A percentile compares a stretch with the other conserved stretches of the same genome.
Conservation (phyloP, 2,329 filamentous ascomycete species). For the Ophiostoma ips region DNA sequence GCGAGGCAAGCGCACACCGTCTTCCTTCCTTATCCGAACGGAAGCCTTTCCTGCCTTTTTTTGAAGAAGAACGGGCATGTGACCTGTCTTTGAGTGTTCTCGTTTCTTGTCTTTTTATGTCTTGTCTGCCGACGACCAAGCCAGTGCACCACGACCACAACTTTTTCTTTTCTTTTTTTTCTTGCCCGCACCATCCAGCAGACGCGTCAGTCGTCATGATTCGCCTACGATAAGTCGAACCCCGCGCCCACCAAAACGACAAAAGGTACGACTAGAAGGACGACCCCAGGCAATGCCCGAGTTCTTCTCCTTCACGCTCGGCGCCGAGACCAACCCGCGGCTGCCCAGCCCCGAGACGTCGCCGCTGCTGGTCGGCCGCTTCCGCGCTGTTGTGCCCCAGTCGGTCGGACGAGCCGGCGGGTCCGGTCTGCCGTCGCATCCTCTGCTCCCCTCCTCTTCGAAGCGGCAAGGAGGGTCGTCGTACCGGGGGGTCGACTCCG, state of each 20-base stretch:
- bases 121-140: background rate
- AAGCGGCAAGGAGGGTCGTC: too few species aligned
- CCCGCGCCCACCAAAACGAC: too few species aligned
- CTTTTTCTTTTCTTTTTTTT: background rate
- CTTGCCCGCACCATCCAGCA: too few species aligned
- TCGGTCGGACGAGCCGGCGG: background rate
- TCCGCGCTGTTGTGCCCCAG: slow-evolving; percentile 37
- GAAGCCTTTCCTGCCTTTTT: too few species aligned
- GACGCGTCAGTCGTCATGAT: too few species aligned
- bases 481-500: too few species aligned
- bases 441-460: background rate
- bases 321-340: slow-evolving; percentile 42
- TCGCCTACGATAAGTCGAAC: too few species aligned
- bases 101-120: background rate
- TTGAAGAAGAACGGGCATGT: too few species aligned
- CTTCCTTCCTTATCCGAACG: background rate
- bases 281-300: slow-evolving; percentile 37
- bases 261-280: too few species aligned
- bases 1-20: background rate
- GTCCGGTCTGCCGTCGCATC: slow-evolving; percentile 7
- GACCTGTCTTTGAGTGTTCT: too few species aligned
- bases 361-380: slow-evolving; percentile 49
- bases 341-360: slow-evolving; percentile 34
- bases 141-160: too few species aligned
- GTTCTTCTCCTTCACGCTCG: slow-evolving; percentile 55